phyloP scores from a whole-genome alignment of 2,329 filamentous ascomycete species.

The Cercospora beticola region DNA sequence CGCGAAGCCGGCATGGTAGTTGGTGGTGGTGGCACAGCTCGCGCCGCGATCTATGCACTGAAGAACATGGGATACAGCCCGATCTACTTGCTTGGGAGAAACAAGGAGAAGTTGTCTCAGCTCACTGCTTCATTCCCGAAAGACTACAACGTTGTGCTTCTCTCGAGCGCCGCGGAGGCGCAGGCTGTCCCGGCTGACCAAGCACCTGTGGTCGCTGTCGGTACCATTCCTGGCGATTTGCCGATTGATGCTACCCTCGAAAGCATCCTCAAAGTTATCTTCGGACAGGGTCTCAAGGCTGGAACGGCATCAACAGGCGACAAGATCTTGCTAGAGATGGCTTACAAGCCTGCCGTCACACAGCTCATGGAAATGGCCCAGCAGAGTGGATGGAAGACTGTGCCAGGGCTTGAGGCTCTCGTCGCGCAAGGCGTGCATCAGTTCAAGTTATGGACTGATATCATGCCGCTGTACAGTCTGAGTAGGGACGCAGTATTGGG shows the following conservation, averaged over 20 bases:
- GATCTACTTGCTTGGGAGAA: constrained; percentile 83
- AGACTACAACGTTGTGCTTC: constrained; percentile 67
- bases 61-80: constrained; percentile 79
- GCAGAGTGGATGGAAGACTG: constrained; percentile 74
- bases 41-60: constrained; percentile 86
- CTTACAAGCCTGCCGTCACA: constrained; percentile 85
- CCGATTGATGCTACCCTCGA: constrained; percentile 73
- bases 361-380: constrained; percentile 80
- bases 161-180: constrained; percentile 56
- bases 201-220: constrained; percentile 71
- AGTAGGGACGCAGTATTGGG: constrained; percentile 56
- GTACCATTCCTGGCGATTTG: constrained; percentile 85
- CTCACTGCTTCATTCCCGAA: constrained; percentile 72
- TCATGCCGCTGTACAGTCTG: constrained; percentile 69
- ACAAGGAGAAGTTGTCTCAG: constrained; percentile 63
- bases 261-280: constrained; percentile 60
- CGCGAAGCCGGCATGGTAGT: constrained; percentile 71
- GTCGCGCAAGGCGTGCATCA: constrained; percentile 83
- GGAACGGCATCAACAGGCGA: constrained; percentile 43
- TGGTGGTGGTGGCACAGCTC: constrained; percentile 86
- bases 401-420: constrained; percentile 85
- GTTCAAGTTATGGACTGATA: constrained; percentile 75
- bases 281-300: constrained; percentile 50
- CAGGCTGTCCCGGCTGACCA: constrained; percentile 49
- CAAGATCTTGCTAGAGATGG: constrained; percentile 84